phyloP scores from a whole-genome alignment of 106 monocot species.

The Apostasia ramifera region DNA sequence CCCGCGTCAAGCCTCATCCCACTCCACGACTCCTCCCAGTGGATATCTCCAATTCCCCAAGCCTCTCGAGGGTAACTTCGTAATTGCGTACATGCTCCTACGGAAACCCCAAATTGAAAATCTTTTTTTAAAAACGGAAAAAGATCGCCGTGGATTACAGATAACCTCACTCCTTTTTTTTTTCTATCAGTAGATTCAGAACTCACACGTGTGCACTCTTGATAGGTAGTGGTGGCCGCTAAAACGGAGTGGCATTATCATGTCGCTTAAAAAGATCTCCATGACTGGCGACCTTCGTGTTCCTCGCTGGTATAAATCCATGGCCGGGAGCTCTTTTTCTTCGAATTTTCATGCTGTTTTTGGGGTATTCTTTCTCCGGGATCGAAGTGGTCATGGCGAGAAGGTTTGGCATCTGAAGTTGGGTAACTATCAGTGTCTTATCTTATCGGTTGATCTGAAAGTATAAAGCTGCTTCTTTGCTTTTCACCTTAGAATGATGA shows the following conservation, averaged over 20 bases:
- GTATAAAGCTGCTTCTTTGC: background rate
- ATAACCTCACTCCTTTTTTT: background rate
- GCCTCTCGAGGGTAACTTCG: background rate
- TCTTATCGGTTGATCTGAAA: background rate
- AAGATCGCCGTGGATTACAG: background rate
- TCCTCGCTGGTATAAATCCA: background rate
- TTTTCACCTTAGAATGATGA: background rate
- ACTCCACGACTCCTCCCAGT: background rate
- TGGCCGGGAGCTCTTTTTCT: background rate
- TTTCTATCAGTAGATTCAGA: too few relatives aligned
- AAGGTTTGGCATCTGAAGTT: background rate
- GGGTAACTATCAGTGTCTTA: conserved; percentile 1
- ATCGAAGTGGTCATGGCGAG: background rate
- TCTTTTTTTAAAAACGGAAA: background rate
- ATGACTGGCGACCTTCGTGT: background rate
- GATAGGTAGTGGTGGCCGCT: background rate
- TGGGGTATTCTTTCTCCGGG: background rate
- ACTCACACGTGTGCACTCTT: background rate
- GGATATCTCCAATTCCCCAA: background rate
- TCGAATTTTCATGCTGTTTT: background rate
- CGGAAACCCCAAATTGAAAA: background rate
- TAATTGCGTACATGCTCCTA: background rate
- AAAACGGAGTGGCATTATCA: conserved; percentile 3
- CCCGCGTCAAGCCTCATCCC: background rate
- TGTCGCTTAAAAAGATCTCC: background rate